phyloP scores from a whole-genome alignment of 176 grass and related monocot genomes.

The Aegilops umbellulata region DNA sequence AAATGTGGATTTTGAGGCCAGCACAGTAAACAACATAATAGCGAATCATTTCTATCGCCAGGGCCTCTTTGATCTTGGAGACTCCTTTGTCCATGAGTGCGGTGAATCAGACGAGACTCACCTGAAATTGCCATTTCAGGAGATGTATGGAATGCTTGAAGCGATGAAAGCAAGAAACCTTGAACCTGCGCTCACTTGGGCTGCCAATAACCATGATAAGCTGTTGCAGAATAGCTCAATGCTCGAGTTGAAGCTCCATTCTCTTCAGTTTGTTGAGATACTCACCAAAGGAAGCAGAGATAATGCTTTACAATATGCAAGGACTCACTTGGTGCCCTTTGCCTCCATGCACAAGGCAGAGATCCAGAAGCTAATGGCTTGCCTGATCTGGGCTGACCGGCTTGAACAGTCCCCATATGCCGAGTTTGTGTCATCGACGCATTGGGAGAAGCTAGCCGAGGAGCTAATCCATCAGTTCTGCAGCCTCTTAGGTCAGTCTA shows the following conservation, averaged over 20 bases:
- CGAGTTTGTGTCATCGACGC: slow-evolving; percentile 48
- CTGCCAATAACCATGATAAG: slow-evolving; percentile 52
- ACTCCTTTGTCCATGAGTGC: slow-evolving; percentile 58
- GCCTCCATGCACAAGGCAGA: slow-evolving; percentile 45
- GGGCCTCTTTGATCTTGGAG: slow-evolving; percentile 80
- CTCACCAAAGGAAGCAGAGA: slow-evolving; percentile 51
- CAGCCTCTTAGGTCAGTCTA: slow-evolving; percentile 66
- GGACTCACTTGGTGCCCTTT: slow-evolving; percentile 51
- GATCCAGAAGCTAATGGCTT: slow-evolving; percentile 73
- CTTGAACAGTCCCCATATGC: slow-evolving; percentile 85
- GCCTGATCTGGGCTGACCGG: slow-evolving; percentile 62
- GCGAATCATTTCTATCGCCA: slow-evolving; percentile 75
- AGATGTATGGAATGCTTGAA: slow-evolving; percentile 83
- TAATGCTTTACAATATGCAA: slow-evolving; percentile 63
- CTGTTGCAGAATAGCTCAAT: slow-evolving; percentile 60
- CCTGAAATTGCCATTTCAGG: slow-evolving; percentile 66
- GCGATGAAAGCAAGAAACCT: slow-evolving; percentile 78
- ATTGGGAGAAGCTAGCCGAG: slow-evolving; percentile 65
- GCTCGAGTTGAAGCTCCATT: slow-evolving; percentile 88
- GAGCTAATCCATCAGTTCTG: slow-evolving; percentile 84
- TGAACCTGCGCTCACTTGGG: slow-evolving; percentile 73
- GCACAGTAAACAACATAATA: slow-evolving; percentile 72
- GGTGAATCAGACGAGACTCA: slow-evolving; percentile 39
- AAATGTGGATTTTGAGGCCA: slow-evolving; percentile 69
- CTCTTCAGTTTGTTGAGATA: slow-evolving; percentile 80